Conservation (phyloP, 805 yeast species). For the Schwanniomyces occidentalis region DNA sequence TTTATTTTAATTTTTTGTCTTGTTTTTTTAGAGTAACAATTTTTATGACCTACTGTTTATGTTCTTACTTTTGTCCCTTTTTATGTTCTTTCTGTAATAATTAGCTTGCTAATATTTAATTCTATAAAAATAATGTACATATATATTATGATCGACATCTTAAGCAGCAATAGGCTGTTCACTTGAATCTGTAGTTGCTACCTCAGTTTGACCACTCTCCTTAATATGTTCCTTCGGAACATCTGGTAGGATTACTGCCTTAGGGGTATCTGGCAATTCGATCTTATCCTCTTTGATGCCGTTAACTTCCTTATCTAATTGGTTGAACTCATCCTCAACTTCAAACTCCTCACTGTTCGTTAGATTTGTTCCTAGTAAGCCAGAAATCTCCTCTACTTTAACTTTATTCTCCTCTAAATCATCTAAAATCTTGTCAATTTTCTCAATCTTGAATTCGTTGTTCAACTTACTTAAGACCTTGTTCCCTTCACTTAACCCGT, state of each 20-base stretch:
- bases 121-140: too few relatives aligned
- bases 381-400: conserved; percentile 74
- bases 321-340: conserved; percentile 62
- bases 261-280: conserved; percentile 17
- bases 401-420: conserved; percentile 79
- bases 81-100: too few relatives aligned
- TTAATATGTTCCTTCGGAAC: conserved; percentile 20
- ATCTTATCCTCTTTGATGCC: conserved; percentile 9
- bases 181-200: not conserved
- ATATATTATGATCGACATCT: too few relatives aligned
- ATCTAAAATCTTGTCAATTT: conserved; percentile 81
- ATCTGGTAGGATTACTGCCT: conserved; percentile 23
- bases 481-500: conserved; percentile 81
- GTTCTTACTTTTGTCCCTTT: too few relatives aligned
- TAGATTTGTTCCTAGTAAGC: conserved; percentile 46
- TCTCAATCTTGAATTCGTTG: conserved; percentile 71
- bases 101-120: too few relatives aligned
- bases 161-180: too few relatives aligned
- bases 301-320: conserved; percentile 47
- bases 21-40: too few relatives aligned
- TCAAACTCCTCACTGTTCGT: conserved; percentile 55
- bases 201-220: not conserved
- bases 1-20: too few relatives aligned
- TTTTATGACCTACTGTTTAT: too few relatives aligned
- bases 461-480: conserved; percentile 73